Percentiles rank a stretch among this genome's conserved stretches.
Evolutionary conservation across 2,329 filamentous ascomycete species (phyloP).

Genomic region (Cercospora zeae-maydis): DNA sequence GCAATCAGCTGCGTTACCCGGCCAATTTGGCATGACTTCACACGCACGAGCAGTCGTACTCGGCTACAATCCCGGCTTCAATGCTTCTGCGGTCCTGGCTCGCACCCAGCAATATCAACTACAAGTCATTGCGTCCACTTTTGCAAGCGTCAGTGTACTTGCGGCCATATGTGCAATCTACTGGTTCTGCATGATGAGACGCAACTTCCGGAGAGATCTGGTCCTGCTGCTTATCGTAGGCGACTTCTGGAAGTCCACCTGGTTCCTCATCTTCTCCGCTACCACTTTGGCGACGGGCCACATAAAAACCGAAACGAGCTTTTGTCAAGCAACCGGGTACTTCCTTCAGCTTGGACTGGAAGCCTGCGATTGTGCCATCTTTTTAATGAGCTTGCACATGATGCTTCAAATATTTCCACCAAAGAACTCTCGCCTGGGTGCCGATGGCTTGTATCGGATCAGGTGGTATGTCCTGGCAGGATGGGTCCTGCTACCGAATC

Average conservation of each 20-base stretch:
- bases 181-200: slow-evolving; percentile 71
- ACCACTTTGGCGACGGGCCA: slow-evolving; percentile 53
- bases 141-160: slow-evolving; percentile 52
- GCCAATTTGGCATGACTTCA: background rate
- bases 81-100: slow-evolving; percentile 20
- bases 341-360: slow-evolving; percentile 30
- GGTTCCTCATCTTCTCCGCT: slow-evolving; percentile 63
- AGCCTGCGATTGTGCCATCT: slow-evolving; percentile 59
- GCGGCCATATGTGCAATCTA: slow-evolving; percentile 58
- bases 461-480: slow-evolving; percentile 57
- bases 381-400: slow-evolving; percentile 71
- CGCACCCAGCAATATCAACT: slow-evolving; percentile 26
- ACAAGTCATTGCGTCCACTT: slow-evolving; percentile 36
- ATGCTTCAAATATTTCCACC: slow-evolving; percentile 67
- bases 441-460: slow-evolving; percentile 66
- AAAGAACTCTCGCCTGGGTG: slow-evolving; percentile 39
- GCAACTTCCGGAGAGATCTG: slow-evolving; percentile 70
- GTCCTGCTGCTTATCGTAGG: slow-evolving; percentile 71
- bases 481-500: slow-evolving; percentile 57
- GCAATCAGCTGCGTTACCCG: background rate
- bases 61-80: slow-evolving; percentile 20
- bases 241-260: slow-evolving; percentile 67
- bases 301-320: slow-evolving; percentile 15
- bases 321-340: slow-evolving; percentile 34
- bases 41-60: slow-evolving; percentile 1